These are phyloP conservation scores for Pseudomonodictys pantanalensis DNA, from an alignment of 495 filamentous ascomycete genomes.

Conservation along the genomic window DNA sequence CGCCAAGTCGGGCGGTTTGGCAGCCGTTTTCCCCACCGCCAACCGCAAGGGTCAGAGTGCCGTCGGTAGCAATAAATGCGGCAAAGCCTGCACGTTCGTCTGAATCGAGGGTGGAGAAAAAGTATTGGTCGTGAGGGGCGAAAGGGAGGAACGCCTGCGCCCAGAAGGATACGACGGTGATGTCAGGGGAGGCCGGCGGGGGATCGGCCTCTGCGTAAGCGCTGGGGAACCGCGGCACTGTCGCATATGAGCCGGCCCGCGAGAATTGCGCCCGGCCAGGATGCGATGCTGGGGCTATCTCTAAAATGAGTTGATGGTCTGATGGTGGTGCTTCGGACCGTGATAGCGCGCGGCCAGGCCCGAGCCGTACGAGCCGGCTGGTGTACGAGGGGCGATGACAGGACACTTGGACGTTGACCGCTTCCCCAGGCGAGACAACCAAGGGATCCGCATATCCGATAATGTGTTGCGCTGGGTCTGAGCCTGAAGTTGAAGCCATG, in stretches of 20 bases:
- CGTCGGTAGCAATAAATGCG: background rate
- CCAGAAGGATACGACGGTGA: background rate
- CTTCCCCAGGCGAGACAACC: background rate
- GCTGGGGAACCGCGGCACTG: background rate
- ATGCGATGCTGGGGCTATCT: background rate
- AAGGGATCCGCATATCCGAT: background rate
- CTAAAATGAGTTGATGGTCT: background rate
- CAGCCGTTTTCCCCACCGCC: background rate
- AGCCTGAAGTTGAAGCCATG: background rate
- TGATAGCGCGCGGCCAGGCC: background rate
- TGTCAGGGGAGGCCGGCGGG: background rate
- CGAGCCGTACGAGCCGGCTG: background rate
- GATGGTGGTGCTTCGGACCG: background rate
- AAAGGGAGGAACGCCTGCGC: background rate
- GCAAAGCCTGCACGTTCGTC: background rate
- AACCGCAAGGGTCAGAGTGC: background rate
- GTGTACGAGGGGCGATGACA: background rate
- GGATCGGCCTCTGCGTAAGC: background rate
- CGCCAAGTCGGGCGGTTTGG: background rate
- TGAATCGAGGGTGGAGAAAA: background rate
- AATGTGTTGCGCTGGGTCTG: background rate
- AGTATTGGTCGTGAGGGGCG: background rate
- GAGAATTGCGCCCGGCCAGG: background rate
- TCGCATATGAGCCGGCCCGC: background rate
- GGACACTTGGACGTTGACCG: background rate